Evolutionary conservation across 345 rosid genomes (phyloP).

Genomic region (Brassica cretica): DNA sequence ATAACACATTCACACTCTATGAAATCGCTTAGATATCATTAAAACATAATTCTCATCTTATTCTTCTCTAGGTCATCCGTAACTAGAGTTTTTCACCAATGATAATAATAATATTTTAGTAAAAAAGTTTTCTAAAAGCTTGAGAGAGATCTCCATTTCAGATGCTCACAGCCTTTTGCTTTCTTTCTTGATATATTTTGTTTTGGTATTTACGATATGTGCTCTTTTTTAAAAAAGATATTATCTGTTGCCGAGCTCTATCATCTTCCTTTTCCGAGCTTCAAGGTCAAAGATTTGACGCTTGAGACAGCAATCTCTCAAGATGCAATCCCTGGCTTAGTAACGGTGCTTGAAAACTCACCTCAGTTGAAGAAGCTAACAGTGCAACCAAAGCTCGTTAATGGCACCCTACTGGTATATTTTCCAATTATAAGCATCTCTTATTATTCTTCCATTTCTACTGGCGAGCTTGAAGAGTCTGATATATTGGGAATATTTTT

Average conservation of each 20-base stretch:
- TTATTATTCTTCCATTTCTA: neutral
- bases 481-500: neutral
- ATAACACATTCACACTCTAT: too few species aligned
- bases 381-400: neutral
- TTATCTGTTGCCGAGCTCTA: conserved; percentile 9
- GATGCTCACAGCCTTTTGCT: too few species aligned
- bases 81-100: too few species aligned
- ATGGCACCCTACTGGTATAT: neutral
- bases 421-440: neutral
- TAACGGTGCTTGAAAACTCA: neutral
- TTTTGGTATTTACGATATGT: neutral
- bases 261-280: neutral
- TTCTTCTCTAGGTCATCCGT: too few species aligned
- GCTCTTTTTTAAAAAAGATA: conserved; percentile 3
- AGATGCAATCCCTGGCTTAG: neutral
- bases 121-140: too few species aligned
- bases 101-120: too few species aligned
- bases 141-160: too few species aligned
- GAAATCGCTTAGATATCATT: too few species aligned
- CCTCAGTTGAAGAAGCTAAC: neutral
- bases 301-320: neutral
- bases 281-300: conserved; percentile 6
- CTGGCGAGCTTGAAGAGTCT: neutral
- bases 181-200: neutral
- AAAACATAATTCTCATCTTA: too few species aligned